phyloP scores from a whole-genome alignment of 805 yeast genomes.

The Kluyveromyces starmeri region DNA sequence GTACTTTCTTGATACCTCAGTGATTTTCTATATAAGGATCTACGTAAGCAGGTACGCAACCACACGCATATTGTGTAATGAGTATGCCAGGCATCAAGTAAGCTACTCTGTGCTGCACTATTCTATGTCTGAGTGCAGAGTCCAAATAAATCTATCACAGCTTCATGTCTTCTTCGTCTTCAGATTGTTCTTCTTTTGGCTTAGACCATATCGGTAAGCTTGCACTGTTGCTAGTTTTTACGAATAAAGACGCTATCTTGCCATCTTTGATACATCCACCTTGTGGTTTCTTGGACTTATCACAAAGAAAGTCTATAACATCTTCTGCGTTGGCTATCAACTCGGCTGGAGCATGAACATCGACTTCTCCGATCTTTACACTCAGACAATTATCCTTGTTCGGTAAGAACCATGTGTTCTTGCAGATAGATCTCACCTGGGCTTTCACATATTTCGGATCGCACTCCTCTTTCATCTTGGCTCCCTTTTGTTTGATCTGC shows the following conservation, averaged over 20 bases:
- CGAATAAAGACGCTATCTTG: conserved; percentile 42
- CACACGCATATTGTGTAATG: no score
- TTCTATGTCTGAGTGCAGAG: no score
- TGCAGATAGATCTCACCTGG: conserved; percentile 57
- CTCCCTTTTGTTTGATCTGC: conserved; percentile 25
- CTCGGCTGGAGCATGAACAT: conserved; percentile 18
- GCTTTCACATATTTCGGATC: conserved; percentile 56
- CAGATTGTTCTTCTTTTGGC: conserved; percentile 9
- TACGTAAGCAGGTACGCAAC: no score
- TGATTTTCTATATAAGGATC: no score
- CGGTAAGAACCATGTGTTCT: conserved; percentile 55
- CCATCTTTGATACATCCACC: conserved; percentile 45
- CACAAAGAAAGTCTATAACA: conserved; percentile 39
- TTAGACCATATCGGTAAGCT: conserved; percentile 45
- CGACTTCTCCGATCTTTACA: conserved; percentile 45
- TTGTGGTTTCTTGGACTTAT: conserved; percentile 38
- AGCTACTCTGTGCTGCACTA: no score
- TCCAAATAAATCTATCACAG: not conserved
- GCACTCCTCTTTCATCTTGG: conserved; percentile 48
- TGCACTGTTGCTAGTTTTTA: conserved; percentile 59
- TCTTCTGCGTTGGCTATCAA: conserved; percentile 23
- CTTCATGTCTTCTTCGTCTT: conserved; percentile 5
- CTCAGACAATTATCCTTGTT: conserved; percentile 53
- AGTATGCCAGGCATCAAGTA: no score
- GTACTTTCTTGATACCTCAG: no score